phyloP scores from a whole-genome alignment of 257 asterid genomes.

The Solanum pinnatisectum region DNA sequence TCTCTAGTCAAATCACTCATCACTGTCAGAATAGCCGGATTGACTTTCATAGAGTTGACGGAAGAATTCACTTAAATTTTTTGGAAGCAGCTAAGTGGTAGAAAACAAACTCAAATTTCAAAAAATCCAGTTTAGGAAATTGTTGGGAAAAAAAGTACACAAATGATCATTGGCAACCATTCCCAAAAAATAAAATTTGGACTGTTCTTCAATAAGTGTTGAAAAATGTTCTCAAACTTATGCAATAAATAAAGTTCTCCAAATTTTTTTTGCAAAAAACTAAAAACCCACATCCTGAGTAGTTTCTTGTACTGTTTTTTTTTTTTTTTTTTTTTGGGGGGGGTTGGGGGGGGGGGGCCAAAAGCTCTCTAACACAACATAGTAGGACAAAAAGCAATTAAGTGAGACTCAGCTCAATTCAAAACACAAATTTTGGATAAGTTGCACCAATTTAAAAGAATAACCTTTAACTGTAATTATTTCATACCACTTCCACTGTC shows the following conservation, averaged over 20 bases:
- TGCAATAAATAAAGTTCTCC: background rate
- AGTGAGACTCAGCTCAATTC: background rate
- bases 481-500: slow-evolving; percentile 49
- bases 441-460: background rate
- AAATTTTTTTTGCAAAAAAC: background rate
- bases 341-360: too few species aligned
- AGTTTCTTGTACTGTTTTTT: background rate
- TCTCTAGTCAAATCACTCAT: background rate
- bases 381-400: background rate
- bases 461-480: background rate
- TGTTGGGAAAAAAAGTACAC: background rate
- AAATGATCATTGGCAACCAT: background rate
- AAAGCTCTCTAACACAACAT: background rate
- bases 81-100: background rate
- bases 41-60: background rate
- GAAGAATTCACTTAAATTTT: background rate
- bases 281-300: background rate
- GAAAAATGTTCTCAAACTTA: background rate
- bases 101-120: background rate
- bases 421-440: background rate
- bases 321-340: too few species aligned
- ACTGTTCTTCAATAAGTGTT: background rate
- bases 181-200: background rate
- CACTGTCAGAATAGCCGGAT: background rate
- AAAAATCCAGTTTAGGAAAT: background rate